Evolutionary conservation across 768 basidiomycete species (phyloP), one percentile per base, ranked within the genome.

Genomic region (Rhodotorula diobovata): DNA sequence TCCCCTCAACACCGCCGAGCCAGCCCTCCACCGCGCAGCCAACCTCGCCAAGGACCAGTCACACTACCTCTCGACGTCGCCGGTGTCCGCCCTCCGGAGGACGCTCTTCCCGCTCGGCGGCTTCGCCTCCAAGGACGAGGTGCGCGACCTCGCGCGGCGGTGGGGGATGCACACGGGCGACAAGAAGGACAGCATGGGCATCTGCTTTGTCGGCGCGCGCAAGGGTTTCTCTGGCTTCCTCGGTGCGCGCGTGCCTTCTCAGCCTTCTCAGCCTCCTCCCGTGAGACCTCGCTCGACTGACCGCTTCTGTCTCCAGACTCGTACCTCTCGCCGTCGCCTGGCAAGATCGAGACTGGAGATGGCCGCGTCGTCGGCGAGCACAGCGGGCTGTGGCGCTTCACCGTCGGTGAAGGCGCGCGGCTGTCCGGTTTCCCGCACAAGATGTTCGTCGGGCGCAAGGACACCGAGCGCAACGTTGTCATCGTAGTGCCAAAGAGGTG

Each of bases 151-250:
- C 28, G 94, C 94, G 0, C 80, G 80, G 16, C 78, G 85, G 43
- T 85, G 85, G 78, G 81, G 79, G 2, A 80, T 97, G 30, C 87
- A 88, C 7, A 93, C 88, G 6, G 90, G 91, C 0, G 83, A 85
- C 6, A 84, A 91, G 69, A 84, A 83, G 28, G 94, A 98, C 78
- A 93, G 90, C 80, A 93, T 95, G 87, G 94, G 94, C 0, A 85
- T 98, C 28, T 98, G 94, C 77, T 98, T 98, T 73, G 87, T 98
- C 2, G 94, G 93, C 10, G 86, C 93, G 78, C 87, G 88, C 77
- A 83, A 84, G 18, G 85, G 82, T 59, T 94, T 95, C 74, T 82
- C 84, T 37, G 81, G 85, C 16, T 97, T 94, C 78, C 79, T 94
- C 60, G 85, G 91, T 89, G 70, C 71, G 85, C 80, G 34, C 62